A percentile compares a stretch with the other conserved stretches of the same genome.
These are phyloP conservation scores for Cryptosporidium viatorum DNA, from an alignment of 169 alveolate genomes.

Conservation along the genomic window DNA sequence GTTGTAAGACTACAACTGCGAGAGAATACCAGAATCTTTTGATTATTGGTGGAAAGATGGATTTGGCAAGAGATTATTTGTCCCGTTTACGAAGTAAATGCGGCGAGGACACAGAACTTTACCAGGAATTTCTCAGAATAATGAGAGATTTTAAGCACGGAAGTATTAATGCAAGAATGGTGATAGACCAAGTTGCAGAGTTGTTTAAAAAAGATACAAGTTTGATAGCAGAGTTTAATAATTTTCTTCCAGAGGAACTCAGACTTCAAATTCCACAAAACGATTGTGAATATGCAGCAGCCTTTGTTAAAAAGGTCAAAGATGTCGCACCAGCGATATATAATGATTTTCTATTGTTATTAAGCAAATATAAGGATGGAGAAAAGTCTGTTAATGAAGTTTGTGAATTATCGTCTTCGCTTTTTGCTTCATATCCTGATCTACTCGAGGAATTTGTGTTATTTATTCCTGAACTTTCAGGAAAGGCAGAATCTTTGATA, in stretches of 20 bases:
- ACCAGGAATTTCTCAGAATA: conserved; percentile 70
- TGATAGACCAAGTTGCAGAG: conserved; percentile 64
- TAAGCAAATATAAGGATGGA: conserved; percentile 60
- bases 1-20: conserved; percentile 59
- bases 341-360: conserved; percentile 36
- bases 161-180: conserved; percentile 66
- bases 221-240: conserved; percentile 66
- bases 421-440: conserved; percentile 68
- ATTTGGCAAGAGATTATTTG: conserved; percentile 68
- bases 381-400: conserved; percentile 62
- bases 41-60: conserved; percentile 69
- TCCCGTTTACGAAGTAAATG: conserved; percentile 67
- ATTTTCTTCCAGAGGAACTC: conserved; percentile 69
- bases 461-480: conserved; percentile 47
- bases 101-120: conserved; percentile 74
- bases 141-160: conserved; percentile 75
- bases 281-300: conserved; percentile 75
- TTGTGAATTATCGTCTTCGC: conserved; percentile 10
- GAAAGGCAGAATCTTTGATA: background rate
- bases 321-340: conserved; percentile 64
- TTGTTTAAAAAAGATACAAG: conserved; percentile 45
- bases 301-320: conserved; percentile 61
- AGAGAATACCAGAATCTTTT: background rate
- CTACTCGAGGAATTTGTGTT: conserved; percentile 43
- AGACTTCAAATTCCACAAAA: conserved; percentile 72